Evolutionary conservation across 169 alveolate genomes (phyloP), one percentile per base, ranked within the genome.

Genomic region (Plasmodium malariae): DNA sequence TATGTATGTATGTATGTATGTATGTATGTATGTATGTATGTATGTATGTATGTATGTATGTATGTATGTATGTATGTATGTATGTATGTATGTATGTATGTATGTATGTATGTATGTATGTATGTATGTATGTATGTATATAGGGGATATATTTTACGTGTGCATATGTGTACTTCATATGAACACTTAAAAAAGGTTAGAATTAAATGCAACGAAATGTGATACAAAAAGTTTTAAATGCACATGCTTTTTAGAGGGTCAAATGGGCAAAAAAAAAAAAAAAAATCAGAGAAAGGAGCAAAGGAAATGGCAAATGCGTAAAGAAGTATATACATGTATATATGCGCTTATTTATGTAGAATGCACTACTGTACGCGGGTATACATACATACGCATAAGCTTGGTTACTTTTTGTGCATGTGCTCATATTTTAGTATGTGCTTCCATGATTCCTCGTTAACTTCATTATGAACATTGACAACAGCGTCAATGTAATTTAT

Each of bases 371-470:
- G n/a, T n/a, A n/a, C n/a, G n/a, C n/a, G n/a, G n/a, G n/a, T n/a
- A n/a, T 62, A 34, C 2, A n/a, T 3, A 60, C 12, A 36, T 65
- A n/a, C 14, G 12, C 37, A 40, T 17, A 37, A 1, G 9, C n/a
- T 40, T 63, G 6, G 87, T 14, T 78, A 87, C 94, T 74, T 89
- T 49, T 78, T 68, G 40, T 93, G 97, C 55, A 71, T 45, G 49
- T 88, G 88, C 62, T 95, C 97, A 96, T 96, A 95, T 65, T 93
- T 92, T n/a, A 94, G 60, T 14, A 95, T 93, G 26, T 74, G 68
- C 60, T 88, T 76, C 97, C 97, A 95, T 0, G 97, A 74, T 14
- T 78, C 92, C 70, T 95, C 97, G 80, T 95, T 95, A 48, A 95
- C 97, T 3, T 72, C 87, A 71, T 95, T 95, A 71, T 95, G 97